Evolutionary conservation across 116 monocot species (phyloP), one percentile per base, ranked within the genome.

Genomic region (Thalassia testudinum): DNA sequence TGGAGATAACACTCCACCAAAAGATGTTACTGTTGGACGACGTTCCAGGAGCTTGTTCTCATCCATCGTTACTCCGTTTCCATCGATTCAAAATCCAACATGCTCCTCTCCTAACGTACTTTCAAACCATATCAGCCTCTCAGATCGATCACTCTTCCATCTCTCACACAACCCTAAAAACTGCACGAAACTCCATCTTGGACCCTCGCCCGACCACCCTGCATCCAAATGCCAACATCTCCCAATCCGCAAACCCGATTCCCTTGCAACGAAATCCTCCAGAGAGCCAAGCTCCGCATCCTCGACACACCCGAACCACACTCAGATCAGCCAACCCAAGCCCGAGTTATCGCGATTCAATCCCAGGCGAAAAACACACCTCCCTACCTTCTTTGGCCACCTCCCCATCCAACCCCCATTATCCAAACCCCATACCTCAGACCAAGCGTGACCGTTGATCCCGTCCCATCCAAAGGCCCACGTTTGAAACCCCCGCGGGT

Each of bases 291-390:
- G 49, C 13, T 75, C 57, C 56, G 18, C 11, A 40, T 11, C 61
- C 68, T 58, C 24, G 23, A 25, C 7, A 17, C 27, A 16, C 1
- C 17, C 0, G 55, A 75, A 55, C 1, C 18, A 25, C 29, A 72
- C 12, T 14, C 0, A 37, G 59, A 72, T 65, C 49, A 43, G 49
- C 53, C 5, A 15, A 24, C 27, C 40, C 27, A 0, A 47, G 5
- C 37, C 29, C 18, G 47, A 75, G 61, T 27, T 66, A 72, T 69
- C 27, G 0, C 0, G 0, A n/a, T 27, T 18, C 53, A 34, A 80
- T 75, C 26, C 50, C 1, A 65, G 65, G 27, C n/a, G 62, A 66
- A 62, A 80, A 80, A 53, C 80, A 80, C 80, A 77, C 28, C 49
- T n/a, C 51, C 24, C 11, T 12, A 1, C 17, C 37, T 24, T 7